Conservation (phyloP, 805 yeast genomes). For the Sungouiozyma intestinalis region DNA sequence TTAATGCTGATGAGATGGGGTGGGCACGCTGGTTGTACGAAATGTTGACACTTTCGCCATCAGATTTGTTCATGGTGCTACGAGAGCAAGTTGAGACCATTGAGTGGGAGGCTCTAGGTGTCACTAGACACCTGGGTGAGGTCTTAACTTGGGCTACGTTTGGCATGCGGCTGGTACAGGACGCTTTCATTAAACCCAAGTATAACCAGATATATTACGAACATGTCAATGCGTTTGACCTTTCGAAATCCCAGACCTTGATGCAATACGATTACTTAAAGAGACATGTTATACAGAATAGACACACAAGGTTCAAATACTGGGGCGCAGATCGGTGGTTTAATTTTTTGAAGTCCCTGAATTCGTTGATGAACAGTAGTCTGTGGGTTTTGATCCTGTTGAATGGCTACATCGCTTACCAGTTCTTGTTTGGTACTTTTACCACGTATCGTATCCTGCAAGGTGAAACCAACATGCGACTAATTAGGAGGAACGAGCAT, state of each 20-base stretch:
- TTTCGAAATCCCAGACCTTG: slow-evolving; percentile 20
- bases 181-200: slow-evolving; percentile 21
- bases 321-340: slow-evolving; percentile 7
- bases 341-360: slow-evolving; percentile 9
- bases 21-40: slow-evolving; percentile 5
- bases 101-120: slow-evolving; percentile 22
- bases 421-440: slow-evolving; percentile 14
- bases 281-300: slow-evolving; percentile 4
- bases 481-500: slow-evolving; percentile 1
- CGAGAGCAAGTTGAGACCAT: slow-evolving; percentile 18
- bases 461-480: not conserved
- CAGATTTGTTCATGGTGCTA: slow-evolving; percentile 15
- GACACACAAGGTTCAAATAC: not conserved
- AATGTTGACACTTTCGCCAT: slow-evolving; percentile 6
- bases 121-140: slow-evolving; percentile 22
- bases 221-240: slow-evolving; percentile 19
- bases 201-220: slow-evolving; percentile 9
- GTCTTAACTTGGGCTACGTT: slow-evolving; percentile 13
- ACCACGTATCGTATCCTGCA: slow-evolving; percentile 13
- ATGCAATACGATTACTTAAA: slow-evolving; percentile 12
- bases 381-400: slow-evolving; percentile 6
- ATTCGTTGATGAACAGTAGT: slow-evolving; percentile 6
- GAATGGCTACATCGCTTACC: slow-evolving; percentile 12
- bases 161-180: slow-evolving; percentile 20
- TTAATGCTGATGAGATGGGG: slow-evolving; percentile 4